A percentile compares a stretch with the other conserved stretches of the same genome.
Conservation (phyloP, 306 rosid species). For the Benincasa hispida region DNA sequence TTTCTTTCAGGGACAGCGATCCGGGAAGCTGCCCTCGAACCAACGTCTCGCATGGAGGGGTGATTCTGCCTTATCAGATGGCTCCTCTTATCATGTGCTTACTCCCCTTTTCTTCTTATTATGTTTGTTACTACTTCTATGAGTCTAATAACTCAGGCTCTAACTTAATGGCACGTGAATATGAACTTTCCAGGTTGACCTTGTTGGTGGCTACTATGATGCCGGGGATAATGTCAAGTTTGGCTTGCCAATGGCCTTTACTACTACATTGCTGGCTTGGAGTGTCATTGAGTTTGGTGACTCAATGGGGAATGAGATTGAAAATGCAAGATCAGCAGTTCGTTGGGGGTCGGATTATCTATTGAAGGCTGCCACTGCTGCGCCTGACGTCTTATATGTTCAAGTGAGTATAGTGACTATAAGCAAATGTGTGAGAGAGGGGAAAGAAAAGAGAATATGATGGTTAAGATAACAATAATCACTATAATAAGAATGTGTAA, state of each 20-base stretch:
- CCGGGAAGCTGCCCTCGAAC: slow-evolving; percentile 54
- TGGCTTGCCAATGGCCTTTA: slow-evolving; percentile 90
- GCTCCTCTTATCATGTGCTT: slow-evolving; percentile 63
- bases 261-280: slow-evolving; percentile 78
- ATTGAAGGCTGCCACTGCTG: slow-evolving; percentile 59
- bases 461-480: not conserved
- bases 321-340: slow-evolving; percentile 53
- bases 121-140: not conserved
- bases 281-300: slow-evolving; percentile 75
- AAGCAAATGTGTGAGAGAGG: not conserved
- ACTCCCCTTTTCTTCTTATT: not conserved
- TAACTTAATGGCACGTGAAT: slow-evolving; percentile 2
- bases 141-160: not conserved
- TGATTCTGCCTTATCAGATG: slow-evolving; percentile 71
- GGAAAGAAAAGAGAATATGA: not conserved
- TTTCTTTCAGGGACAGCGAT: slow-evolving; percentile 77
- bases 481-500: not conserved
- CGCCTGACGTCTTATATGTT: slow-evolving; percentile 71
- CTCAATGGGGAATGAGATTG: slow-evolving; percentile 49
- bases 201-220: slow-evolving; percentile 88
- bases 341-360: slow-evolving; percentile 77
- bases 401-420: slow-evolving; percentile 34
- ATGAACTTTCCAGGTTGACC: slow-evolving; percentile 45
- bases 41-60: slow-evolving; percentile 63
- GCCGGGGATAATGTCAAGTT: slow-evolving; percentile 91